Base-by-base conservation (phyloP, 306 rosid genomes). In the Pterocarpus macrocarpus region DNA sequence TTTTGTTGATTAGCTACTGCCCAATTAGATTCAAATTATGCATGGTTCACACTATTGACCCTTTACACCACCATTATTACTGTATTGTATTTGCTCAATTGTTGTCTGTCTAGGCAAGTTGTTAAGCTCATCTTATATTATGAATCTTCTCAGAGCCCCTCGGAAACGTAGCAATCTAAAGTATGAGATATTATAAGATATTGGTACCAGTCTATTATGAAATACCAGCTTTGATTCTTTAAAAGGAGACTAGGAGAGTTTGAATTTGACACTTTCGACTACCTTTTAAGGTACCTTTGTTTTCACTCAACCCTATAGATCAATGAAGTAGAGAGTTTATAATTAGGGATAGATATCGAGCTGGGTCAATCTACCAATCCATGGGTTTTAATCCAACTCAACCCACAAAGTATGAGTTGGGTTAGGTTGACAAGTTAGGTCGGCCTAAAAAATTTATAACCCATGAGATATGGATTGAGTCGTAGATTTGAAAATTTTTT, bases 21-120 rank as follows among this genome's bases (percentile, higher is more conserved):
- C 65, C 77, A 75, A 69, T 38, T 33, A 45, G 39, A 77, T 15
- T 59, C 16, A 34, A 30, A 55, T 7, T 28, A n/a, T 70, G 10
- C 59, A 64, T 63, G 72, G 58, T 38, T 76, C 69, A 32, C 32
- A 33, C 44, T 50, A 70, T 38, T 69, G 55, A 56, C 66, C 62
- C 36, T 59, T 59, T 55, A 7, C 59, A 15, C 8, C 59, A 55
- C 17, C 15, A 16, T n/a, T 72, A 17, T 55, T 13, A 43, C 17
- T 11, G 16, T 58, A 17, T 12, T 75, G 71, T 45, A 30, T 28
- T 22, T 22, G 28, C 1, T 22, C 28, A 22, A 22, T 55, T 78
- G n/a, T 30, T 33, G 55, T 22, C 16, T 28, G 22, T 7, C 39
- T 49, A 30, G 28, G 3, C 61, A n/a, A n/a, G n/a, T n/a, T n/a